A percentile compares a stretch with the other conserved stretches of the same genome.
phyloP scores from a whole-genome alignment of 495 filamentous ascomycete genomes.

The Pseudoneurospora amorphoporcata region DNA sequence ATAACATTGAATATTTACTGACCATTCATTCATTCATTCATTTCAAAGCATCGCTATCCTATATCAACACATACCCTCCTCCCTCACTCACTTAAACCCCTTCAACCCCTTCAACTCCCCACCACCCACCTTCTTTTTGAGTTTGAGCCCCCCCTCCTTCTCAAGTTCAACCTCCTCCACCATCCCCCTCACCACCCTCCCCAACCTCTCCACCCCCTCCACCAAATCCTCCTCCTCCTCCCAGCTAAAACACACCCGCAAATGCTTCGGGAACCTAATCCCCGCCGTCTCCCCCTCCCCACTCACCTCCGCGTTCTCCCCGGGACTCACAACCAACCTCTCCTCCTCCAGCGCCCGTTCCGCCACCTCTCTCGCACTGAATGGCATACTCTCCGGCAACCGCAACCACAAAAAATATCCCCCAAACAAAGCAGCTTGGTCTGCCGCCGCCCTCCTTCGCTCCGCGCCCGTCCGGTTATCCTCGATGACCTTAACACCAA shows the following conservation, averaged over 20 bases:
- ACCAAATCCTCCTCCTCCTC: constrained; percentile 55
- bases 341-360: constrained; percentile 42
- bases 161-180: background rate
- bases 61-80: background rate
- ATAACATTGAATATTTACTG: background rate
- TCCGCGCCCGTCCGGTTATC: background rate
- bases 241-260: constrained; percentile 70
- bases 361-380: constrained; percentile 43
- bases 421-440: constrained; percentile 36
- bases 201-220: constrained; percentile 59
- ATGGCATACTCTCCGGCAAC: constrained; percentile 41
- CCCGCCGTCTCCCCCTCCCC: constrained; percentile 38
- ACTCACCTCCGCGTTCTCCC: constrained; percentile 55
- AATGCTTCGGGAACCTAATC: constrained; percentile 38
- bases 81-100: background rate
- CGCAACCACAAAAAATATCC: constrained; percentile 78
- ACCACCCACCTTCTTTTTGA: background rate
- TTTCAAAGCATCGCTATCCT: background rate
- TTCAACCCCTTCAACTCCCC: background rate
- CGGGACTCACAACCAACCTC: constrained; percentile 52
- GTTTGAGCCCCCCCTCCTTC: no score
- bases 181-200: constrained; percentile 27
- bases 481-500: constrained; percentile 41
- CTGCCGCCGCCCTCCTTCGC: constrained; percentile 11
- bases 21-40: no score